Evolutionary conservation across 805 yeast species (phyloP).

Genomic region (Candida nanaspora): DNA sequence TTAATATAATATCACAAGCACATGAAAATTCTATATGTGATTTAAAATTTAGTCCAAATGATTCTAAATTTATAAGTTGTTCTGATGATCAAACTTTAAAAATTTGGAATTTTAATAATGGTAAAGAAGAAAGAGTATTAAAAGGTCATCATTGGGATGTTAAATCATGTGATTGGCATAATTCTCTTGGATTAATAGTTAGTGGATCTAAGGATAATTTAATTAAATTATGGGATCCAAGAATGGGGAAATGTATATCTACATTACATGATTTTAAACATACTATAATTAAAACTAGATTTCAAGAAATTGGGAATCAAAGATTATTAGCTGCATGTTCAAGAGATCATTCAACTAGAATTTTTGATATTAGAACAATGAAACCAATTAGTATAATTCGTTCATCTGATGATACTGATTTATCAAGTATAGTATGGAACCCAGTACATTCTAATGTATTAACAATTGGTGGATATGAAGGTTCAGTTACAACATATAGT

Average conservation of each 20-base stretch:
- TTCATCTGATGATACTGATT: slow-evolving; percentile 70
- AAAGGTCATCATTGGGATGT: slow-evolving; percentile 99
- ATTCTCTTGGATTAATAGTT: slow-evolving; percentile 74
- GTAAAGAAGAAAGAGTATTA: slow-evolving; percentile 70
- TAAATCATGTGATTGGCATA: slow-evolving; percentile 96
- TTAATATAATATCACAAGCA: slow-evolving; percentile 63
- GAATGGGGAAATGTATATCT: slow-evolving; percentile 63
- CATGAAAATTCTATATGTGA: slow-evolving; percentile 83
- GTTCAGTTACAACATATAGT: slow-evolving; percentile 72
- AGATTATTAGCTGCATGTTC: slow-evolving; percentile 78
- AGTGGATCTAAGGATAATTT: slow-evolving; percentile 94
- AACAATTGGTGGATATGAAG: slow-evolving; percentile 85
- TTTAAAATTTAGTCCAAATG: slow-evolving; percentile 84
- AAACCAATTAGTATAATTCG: slow-evolving; percentile 64
- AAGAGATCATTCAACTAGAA: slow-evolving; percentile 79
- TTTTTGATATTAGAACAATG: slow-evolving; percentile 85
- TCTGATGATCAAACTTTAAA: slow-evolving; percentile 89
- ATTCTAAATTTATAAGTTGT: slow-evolving; percentile 85
- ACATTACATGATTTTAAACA: slow-evolving; percentile 91
- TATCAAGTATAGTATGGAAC: slow-evolving; percentile 86
- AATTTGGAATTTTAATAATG: slow-evolving; percentile 91
- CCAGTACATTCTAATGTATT: slow-evolving; percentile 76
- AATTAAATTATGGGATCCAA: slow-evolving; percentile 94
- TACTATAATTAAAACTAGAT: slow-evolving; percentile 78
- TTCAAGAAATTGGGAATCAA: slow-evolving; percentile 58